A percentile compares a stretch with the other conserved stretches of the same genome.
These are phyloP conservation scores for Cadophora sp. DNA, from an alignment of 2,329 filamentous ascomycete species.

Conservation along the genomic window DNA sequence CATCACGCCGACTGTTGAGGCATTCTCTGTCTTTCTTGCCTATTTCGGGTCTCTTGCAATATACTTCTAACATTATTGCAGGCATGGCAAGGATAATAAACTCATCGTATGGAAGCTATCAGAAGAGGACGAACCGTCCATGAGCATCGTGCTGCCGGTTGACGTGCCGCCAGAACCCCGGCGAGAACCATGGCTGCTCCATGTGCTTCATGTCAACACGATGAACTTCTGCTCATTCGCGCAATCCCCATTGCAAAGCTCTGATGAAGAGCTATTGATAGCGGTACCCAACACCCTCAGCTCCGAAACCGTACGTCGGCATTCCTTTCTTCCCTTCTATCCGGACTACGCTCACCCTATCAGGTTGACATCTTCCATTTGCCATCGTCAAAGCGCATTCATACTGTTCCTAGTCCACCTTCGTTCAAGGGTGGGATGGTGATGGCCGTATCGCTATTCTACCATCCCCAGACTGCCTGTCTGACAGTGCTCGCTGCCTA, in stretches of 20 bases:
- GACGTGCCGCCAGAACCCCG: conserved; percentile 59
- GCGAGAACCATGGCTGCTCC: conserved; percentile 81
- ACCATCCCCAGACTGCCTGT: conserved; percentile 47
- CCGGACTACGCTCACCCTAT: conserved; percentile 31
- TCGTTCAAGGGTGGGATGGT: conserved; percentile 74
- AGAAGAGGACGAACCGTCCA: conserved; percentile 61
- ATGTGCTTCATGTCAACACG: conserved; percentile 85
- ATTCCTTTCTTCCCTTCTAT: conserved; percentile 25
- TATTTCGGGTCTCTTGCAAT: background rate
- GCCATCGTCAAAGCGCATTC: conserved; percentile 74
- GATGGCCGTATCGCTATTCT: conserved; percentile 77
- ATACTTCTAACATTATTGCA: conserved; percentile 48
- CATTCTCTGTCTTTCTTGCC: background rate
- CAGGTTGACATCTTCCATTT: conserved; percentile 83
- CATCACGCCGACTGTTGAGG: background rate
- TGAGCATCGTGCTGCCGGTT: conserved; percentile 75
- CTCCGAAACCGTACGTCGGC: conserved; percentile 67
- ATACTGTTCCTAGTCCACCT: conserved; percentile 57
- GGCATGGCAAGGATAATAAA: conserved; percentile 89
- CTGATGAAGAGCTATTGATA: conserved; percentile 61
- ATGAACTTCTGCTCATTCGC: conserved; percentile 94
- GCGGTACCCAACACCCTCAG: conserved; percentile 82
- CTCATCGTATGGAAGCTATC: conserved; percentile 83
- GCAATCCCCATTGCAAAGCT: conserved; percentile 20
- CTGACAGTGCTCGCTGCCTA: conserved; percentile 78